A percentile compares a stretch with the other conserved stretches of the same genome.
These are phyloP conservation scores for Dinochytrium kinnereticum DNA, from an alignment of 371 early-diverging fungal genomes.

Conservation along the genomic window DNA sequence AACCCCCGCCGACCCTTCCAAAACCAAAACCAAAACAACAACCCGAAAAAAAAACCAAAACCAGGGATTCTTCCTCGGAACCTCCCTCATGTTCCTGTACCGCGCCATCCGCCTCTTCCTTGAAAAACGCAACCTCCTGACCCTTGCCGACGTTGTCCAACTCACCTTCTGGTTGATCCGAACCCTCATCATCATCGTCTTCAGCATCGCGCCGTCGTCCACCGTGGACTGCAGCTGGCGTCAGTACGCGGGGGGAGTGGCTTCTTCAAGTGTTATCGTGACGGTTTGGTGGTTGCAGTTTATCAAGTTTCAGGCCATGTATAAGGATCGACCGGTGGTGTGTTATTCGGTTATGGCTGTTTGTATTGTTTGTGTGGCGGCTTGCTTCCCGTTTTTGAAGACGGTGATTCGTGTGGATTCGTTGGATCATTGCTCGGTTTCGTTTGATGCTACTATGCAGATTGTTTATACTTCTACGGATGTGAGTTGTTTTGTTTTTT, in stretches of 20 bases:
- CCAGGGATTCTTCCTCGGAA: slow-evolving; percentile 37
- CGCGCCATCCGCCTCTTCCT: slow-evolving; percentile 24
- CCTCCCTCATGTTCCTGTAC: slow-evolving; percentile 25
- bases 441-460: slow-evolving; percentile 23
- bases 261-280: slow-evolving; percentile 21
- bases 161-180: slow-evolving; percentile 25
- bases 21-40: too few relatives aligned
- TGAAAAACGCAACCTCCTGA: slow-evolving; percentile 26
- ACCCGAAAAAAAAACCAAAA: too few relatives aligned
- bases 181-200: slow-evolving; percentile 30
- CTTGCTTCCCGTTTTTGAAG: slow-evolving; percentile 27
- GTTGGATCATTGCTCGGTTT: slow-evolving; percentile 28
- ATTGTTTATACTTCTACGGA: slow-evolving; percentile 25
- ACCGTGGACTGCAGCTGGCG: slow-evolving; percentile 30
- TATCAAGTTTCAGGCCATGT: slow-evolving; percentile 37
- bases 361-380: slow-evolving; percentile 29
- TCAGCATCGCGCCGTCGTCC: slow-evolving; percentile 27
- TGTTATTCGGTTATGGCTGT: slow-evolving; percentile 1
- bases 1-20: too few relatives aligned
- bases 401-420: slow-evolving; percentile 14
- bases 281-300: slow-evolving; percentile 36
- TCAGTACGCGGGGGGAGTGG: slow-evolving; percentile 27
- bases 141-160: slow-evolving; percentile 28
- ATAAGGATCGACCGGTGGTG: slow-evolving; percentile 24
- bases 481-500: slow-evolving; percentile 17